Base-by-base conservation (phyloP, 164 flowering plant species). In the Macadamia integrifolia region DNA sequence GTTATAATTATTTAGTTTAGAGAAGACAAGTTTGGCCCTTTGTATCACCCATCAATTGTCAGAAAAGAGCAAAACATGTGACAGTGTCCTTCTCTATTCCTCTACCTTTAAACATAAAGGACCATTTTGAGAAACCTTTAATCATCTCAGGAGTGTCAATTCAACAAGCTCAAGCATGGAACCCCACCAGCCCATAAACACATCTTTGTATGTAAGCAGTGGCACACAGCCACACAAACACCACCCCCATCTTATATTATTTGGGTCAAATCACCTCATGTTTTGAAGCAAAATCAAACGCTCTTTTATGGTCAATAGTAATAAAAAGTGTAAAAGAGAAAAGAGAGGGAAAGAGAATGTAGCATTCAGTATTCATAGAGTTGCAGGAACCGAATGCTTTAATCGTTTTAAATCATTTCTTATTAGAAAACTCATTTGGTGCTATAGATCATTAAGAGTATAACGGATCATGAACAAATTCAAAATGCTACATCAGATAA, bases 41-140 rank as follows among this genome's bases (percentile, higher is more conserved):
- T 60, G 53, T 15, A n/a, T 31, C 29, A 35, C 40, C 40, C 40
- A 35, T 59, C 70, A 67, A 32, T 30, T 60, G 35, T n/a, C 59
- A 59, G 13, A 46, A 67, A 44, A 14, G 57, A n/a, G n/a, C n/a
- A 58, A 49, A 42, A 66, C 6, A 55, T n/a, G 9, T 13, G 32
- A 48, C 49, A 49, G 17, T 44, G 43, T 57, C 31, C 40, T 35
- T 35, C 40, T 35, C 40, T 35, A 4, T n/a, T 35, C 40, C n/a
- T 18, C 30, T 55, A 40, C 59, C 11, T 14, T 18, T 48, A n/a
- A 42, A 14, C 68, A n/a, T 30, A 15, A 68, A 60, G 49, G 70
- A 31, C 17, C 48, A 68, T 68, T 68, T 68, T 68, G 40, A 55
- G 60, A 60, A 43, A 50, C 62, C 70, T 43, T 60, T 68, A 68